Base-by-base conservation (phyloP, 2,329 filamentous ascomycete species). In the Fusarium buharicum region DNA sequence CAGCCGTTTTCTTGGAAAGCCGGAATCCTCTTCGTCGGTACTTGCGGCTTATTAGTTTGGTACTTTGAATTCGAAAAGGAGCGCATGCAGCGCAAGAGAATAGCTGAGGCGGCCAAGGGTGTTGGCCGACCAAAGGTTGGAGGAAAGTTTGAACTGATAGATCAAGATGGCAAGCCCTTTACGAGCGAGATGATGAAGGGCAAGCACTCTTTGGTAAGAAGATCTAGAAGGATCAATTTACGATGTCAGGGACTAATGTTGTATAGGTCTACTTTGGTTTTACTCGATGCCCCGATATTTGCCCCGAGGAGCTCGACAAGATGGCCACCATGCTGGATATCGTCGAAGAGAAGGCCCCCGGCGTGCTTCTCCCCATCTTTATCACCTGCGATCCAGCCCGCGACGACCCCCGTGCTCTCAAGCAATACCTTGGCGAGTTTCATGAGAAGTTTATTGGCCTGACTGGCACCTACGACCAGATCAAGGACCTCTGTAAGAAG, bases 301-400 rank as follows among this genome's bases (percentile, higher is more conserved):
- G 95, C 81, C 95, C 95, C 30, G 95, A 99, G 73, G 95, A 99
- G 79, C 89, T 99, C 70, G 95, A 99, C 81, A 99, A 99, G 82
- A 97, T 99, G 93, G 91, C 94, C n/a, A 84, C 84, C 55, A 97
- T 98, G 86, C 90, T 96, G 73, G 93, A 99, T 73, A 81, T 85
- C 7, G 83, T 89, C 39, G 80, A 87, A 67, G 79, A 79, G 45
- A 77, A 82, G 69, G 71, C 73, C 5, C 81, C 84, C 40, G 77
- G 76, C 53, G 70, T 82, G 45, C 78, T 97, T 66, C 81, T 88
- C 27, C 92, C 94, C 24, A 83, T 99, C 55, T 98, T 99, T 77
- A 92, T 99, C 67, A 96, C 93, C 40, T 98, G 95, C 79, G 95
- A 99, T 73, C 95, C 95, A 1, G 93, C 88, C 40, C 89, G 95